A percentile compares a stretch with the other conserved stretches of the same genome.
Evolutionary conservation across 1,139 yeast genomes (phyloP).

Genomic region (Candida tropicalis): DNA sequence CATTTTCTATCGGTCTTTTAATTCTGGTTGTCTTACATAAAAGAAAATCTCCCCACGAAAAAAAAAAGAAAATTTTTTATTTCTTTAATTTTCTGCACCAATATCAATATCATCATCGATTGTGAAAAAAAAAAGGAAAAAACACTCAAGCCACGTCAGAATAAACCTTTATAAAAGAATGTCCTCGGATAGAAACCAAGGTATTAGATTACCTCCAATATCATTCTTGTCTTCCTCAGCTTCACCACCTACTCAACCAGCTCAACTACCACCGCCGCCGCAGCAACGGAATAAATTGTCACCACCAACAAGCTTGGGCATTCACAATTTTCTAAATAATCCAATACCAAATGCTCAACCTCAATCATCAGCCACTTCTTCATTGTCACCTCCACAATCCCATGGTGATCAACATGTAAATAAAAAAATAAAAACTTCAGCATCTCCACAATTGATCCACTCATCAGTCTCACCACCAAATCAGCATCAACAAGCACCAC

Average conservation of each 20-base stretch:
- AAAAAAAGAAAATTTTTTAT: too few species aligned
- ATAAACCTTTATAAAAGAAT: neutral
- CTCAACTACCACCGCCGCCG: neutral
- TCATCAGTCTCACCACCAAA: neutral
- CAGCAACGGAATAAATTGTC: constrained; percentile 7
- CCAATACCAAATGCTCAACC: constrained; percentile 4
- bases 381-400: constrained; percentile 5
- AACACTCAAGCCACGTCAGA: too few species aligned
- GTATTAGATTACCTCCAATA: constrained; percentile 14
- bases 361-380: constrained; percentile 6
- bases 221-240: constrained; percentile 10
- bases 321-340: constrained; percentile 10
- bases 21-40: too few species aligned
- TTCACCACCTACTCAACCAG: constrained; percentile 1
- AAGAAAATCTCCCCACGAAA: too few species aligned
- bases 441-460: constrained; percentile 2
- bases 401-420: constrained; percentile 3
- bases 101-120: too few species aligned
- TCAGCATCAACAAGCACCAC: neutral
- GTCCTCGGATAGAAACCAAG: constrained; percentile 11
- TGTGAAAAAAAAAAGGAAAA: neutral
- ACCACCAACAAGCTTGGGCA: constrained; percentile 9
- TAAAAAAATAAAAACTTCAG: constrained; percentile 4
- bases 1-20: too few species aligned
- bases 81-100: too few species aligned